These are phyloP conservation scores for Thozetella sp. DNA, from an alignment of 495 filamentous ascomycete species.

Conservation along the genomic window DNA sequence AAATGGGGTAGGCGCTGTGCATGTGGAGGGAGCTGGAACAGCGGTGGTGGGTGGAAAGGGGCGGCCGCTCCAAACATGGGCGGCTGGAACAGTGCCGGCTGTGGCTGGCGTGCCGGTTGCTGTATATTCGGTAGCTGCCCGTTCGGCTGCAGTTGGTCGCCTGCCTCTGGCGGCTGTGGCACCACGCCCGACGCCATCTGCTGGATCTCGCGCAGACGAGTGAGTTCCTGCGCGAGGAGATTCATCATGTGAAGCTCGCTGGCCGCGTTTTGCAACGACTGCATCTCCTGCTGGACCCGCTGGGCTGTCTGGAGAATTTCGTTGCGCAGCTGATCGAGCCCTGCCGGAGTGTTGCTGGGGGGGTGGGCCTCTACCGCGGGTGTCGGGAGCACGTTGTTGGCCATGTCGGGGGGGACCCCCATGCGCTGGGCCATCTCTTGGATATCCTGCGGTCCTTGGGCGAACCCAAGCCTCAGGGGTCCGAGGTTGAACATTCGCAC, in stretches of 20 bases:
- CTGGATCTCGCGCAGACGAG: conserved; percentile 34
- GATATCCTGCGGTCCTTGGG: conserved; percentile 49
- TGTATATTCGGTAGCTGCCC: conserved; percentile 6
- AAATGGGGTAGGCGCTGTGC: conserved; percentile 6
- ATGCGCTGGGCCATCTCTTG: conserved; percentile 44
- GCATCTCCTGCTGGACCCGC: conserved; percentile 63
- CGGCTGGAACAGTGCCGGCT: conserved; percentile 14
- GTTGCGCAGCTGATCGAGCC: conserved; percentile 41
- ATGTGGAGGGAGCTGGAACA: conserved; percentile 5
- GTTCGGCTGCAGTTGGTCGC: conserved; percentile 10
- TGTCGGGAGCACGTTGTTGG: conserved; percentile 13
- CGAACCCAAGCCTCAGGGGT: conserved; percentile 59
- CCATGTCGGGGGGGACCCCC: conserved; percentile 23
- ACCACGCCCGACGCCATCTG: conserved; percentile 1
- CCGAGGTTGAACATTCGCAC: conserved; percentile 64
- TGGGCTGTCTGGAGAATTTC: conserved; percentile 67
- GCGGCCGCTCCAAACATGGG: conserved; percentile 8
- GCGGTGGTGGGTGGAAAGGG: conserved; percentile 17
- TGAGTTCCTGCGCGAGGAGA: conserved; percentile 34
- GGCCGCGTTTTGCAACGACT: conserved; percentile 52
- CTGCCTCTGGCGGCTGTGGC: conserved; percentile 5
- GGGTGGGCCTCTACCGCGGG: conserved; percentile 19
- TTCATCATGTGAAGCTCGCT: conserved; percentile 65
- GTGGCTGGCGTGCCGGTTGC: conserved; percentile 9
- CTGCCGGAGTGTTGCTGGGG: conserved; percentile 10